Base-by-base conservation (phyloP, 2,329 filamentous ascomycete species). In the Diaporthe velutina region DNA sequence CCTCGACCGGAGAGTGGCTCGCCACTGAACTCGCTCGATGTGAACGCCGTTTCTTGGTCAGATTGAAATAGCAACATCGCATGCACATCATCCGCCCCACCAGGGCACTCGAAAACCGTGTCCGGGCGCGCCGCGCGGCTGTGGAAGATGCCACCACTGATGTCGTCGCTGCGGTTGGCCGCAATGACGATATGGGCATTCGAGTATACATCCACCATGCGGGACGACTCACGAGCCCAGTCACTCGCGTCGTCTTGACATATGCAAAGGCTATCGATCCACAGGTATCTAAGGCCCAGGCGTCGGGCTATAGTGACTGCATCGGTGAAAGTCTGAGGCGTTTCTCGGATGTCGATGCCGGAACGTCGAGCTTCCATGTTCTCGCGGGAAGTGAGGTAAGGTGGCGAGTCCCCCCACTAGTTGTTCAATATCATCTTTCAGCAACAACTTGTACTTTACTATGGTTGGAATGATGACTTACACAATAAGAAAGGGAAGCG, bases 401-500 rank as follows among this genome's bases (percentile, higher is more conserved):
- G 60, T 22, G 60, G 71, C 28, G 48, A 54, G 12, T 66, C n/a
- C 2, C 71, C 71, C 71, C 71, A 67, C 71, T 73, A 35, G 5
- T 4, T 60, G 19, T 42, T 25, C 15, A n/a, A 17, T 19, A 9
- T 17, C 22, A 57, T 2, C 4, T 25, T 22, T 67, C 45, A 30
- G 40, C 10, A n/a, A 13, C 8, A 5, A 17, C 10, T 8, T 19
- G 19, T 25, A 22, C 15, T 22, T 19, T n/a, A n/a, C n/a, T n/a
- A n/a, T n/a, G n/a, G 1, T 13, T 19, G 12, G 52, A 28, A 4
- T n/a, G 30, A 15, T 30, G 4, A 48, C 76, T 30, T 70, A 77
- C 75, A 45, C 76, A 76, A 30, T 77, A 77, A 17, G 76, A 77
- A 22, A 77, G 70, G 52, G 70, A 74, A 40, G 73, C 75, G 52